These are phyloP conservation scores for Erigeron canadensis DNA, from an alignment of 129 eudicot species.

Conservation along the genomic window DNA sequence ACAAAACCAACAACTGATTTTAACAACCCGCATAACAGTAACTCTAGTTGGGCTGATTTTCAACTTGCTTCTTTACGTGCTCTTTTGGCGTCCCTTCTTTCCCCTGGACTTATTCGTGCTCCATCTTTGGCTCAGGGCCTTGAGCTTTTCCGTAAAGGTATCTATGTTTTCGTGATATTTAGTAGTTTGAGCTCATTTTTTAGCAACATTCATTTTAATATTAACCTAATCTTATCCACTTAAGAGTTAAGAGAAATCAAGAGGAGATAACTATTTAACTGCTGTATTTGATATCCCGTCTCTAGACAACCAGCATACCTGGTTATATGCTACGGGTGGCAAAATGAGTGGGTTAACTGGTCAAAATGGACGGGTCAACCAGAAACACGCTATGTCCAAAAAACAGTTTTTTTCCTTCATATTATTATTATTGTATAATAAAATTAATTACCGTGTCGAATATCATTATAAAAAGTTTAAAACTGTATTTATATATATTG, in stretches of 20 bases:
- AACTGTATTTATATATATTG: background rate
- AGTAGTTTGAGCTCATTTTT: background rate
- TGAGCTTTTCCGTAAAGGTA: slow-evolving; percentile 77
- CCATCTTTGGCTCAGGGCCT: slow-evolving; percentile 66
- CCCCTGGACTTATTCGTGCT: slow-evolving; percentile 72
- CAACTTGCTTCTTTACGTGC: slow-evolving; percentile 90
- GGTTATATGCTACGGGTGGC: slow-evolving; percentile 4
- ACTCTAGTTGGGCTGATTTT: slow-evolving; percentile 52
- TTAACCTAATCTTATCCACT: background rate
- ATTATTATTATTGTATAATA: no score
- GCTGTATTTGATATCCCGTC: no score
- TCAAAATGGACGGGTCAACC: background rate
- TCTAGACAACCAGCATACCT: background rate
- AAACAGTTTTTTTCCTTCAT: no score
- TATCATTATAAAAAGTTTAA: background rate
- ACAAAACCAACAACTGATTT: slow-evolving; percentile 34
- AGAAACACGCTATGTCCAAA: background rate
- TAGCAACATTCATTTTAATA: background rate
- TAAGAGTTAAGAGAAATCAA: background rate
- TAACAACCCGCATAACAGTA: slow-evolving; percentile 19
- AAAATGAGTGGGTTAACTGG: background rate
- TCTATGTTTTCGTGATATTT: background rate
- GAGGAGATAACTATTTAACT: background rate
- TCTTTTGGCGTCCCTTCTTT: slow-evolving; percentile 80
- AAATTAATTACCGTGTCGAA: background rate